Evolutionary conservation across 257 asterid genomes (phyloP).

Genomic region (Nicotiana knightiana): DNA sequence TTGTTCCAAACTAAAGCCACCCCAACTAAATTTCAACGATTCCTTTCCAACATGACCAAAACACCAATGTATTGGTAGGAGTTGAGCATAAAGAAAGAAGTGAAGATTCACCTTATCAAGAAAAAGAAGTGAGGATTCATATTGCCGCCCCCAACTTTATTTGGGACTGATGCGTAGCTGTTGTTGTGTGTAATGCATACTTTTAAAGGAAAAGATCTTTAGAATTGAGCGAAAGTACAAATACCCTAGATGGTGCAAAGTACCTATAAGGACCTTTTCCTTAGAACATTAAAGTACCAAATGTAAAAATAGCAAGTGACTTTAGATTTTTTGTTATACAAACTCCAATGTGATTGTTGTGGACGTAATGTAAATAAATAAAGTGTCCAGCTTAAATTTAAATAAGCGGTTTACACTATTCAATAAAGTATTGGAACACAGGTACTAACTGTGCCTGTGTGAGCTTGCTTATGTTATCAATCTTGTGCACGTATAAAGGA

Average conservation of each 20-base stretch:
- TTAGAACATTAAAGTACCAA: background rate
- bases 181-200: background rate
- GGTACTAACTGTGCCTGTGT: background rate
- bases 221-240: background rate
- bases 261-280: background rate
- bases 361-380: background rate
- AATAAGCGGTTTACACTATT: background rate
- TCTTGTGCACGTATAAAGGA: background rate
- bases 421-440: background rate
- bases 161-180: too few relatives aligned
- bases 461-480: background rate
- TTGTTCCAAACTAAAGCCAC: background rate
- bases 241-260: background rate
- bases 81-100: too few relatives aligned
- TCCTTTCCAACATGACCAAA: background rate
- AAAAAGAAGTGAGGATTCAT: too few relatives aligned
- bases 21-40: background rate
- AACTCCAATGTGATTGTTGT: background rate
- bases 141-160: too few relatives aligned
- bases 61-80: background rate
- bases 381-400: background rate
- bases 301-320: background rate
- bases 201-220: background rate
- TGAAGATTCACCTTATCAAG: too few relatives aligned
- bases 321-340: background rate